Conservation (phyloP, 129 eudicot species). For the Oenanthe sinensis region DNA sequence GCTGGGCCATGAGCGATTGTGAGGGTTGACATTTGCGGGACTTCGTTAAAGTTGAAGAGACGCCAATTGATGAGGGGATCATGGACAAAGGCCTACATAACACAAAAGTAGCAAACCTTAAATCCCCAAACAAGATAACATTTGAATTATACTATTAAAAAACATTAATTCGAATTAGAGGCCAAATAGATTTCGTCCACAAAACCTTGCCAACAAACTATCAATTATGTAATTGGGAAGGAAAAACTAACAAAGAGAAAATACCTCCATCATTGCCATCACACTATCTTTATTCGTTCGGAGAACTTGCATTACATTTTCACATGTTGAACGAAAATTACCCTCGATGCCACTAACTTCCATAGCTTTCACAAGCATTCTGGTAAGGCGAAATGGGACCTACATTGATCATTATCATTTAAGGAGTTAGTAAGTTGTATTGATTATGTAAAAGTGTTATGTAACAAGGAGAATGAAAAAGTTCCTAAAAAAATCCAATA, state of each 20-base stretch:
- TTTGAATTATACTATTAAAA: background rate
- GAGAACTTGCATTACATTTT: constrained; percentile 98
- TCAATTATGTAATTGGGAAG: background rate
- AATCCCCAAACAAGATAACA: background rate
- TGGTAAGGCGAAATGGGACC: constrained; percentile 99
- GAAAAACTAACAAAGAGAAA: background rate
- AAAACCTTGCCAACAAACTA: background rate
- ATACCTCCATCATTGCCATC: constrained; percentile 99
- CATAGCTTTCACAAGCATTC: constrained; percentile 99
- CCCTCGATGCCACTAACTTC: constrained; percentile 99
- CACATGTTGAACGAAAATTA: constrained; percentile 94
- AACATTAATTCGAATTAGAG: background rate
- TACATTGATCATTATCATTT: constrained; percentile 19
- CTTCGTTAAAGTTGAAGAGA: constrained; percentile 91
- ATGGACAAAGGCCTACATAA: constrained; percentile 83
- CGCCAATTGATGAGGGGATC: constrained; percentile 99
- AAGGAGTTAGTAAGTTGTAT: background rate
- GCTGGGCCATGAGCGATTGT: constrained; percentile 51
- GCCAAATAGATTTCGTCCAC: background rate
- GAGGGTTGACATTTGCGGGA: constrained; percentile 76
- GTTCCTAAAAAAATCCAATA: background rate
- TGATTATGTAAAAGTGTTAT: background rate
- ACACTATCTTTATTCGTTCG: constrained; percentile 90
- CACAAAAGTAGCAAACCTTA: background rate
- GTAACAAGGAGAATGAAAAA: background rate